A percentile compares a stretch with the other conserved stretches of the same genome.
Conservation (phyloP, 371 early-diverging fungal genomes). For the Apophysomyces sp. region DNA sequence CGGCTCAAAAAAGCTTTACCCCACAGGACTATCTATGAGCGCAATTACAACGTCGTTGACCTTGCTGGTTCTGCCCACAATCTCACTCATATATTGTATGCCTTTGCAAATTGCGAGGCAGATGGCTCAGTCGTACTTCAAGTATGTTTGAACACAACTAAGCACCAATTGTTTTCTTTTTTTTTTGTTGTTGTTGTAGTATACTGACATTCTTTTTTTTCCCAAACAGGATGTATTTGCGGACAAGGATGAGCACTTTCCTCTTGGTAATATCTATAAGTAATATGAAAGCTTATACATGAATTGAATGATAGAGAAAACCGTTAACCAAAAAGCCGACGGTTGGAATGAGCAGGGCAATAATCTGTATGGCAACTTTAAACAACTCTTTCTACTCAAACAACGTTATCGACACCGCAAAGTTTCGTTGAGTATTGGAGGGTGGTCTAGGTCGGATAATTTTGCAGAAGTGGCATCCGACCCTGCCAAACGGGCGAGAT, state of each 20-base stretch:
- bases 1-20: neutral
- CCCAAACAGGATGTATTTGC: constrained; percentile 43
- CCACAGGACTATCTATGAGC: constrained; percentile 71
- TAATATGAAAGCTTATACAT: neutral
- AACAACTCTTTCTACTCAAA: constrained; percentile 80
- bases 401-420: constrained; percentile 65
- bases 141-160: constrained; percentile 23
- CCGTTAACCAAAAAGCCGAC: constrained; percentile 51
- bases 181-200: too few species aligned
- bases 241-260: constrained; percentile 47
- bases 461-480: constrained; percentile 75
- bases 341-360: constrained; percentile 63
- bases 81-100: constrained; percentile 84
- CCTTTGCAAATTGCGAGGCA: constrained; percentile 79
- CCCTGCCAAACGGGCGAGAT: constrained; percentile 53
- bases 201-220: too few species aligned
- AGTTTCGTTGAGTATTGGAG: constrained; percentile 80
- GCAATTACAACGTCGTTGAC: constrained; percentile 65
- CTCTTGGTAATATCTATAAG: constrained; percentile 19
- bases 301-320: constrained; percentile 26
- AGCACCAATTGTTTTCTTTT: neutral
- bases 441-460: constrained; percentile 85
- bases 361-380: constrained; percentile 77
- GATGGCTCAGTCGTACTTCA: constrained; percentile 65
- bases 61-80: constrained; percentile 57